Evolutionary conservation across 306 rosid genomes (phyloP), one percentile per base, ranked within the genome.

Genomic region (Quercus wislizeni): DNA sequence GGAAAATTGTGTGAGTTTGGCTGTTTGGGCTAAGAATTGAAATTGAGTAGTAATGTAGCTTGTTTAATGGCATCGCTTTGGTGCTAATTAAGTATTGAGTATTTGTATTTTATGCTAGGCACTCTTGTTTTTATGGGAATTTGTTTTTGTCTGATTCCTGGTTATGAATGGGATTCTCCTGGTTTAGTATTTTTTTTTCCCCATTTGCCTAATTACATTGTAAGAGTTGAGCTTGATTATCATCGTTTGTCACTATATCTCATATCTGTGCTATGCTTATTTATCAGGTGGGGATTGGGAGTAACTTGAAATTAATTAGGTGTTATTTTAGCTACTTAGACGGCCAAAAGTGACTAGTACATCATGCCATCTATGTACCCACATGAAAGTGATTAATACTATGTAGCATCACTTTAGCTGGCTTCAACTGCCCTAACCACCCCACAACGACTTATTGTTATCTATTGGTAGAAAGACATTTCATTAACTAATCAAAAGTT

Each of bases 21-120:
- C 11, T 10, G 7, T 19, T 9, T 35, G 28, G 14, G 17, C 8
- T 68, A 1, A 33, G 52, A 67, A 12, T 33, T 21, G 33, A 6
- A 0, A 61, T 21, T 23, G 2, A 68, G 72, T 23, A n/a, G 5
- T 64, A 65, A 55, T 8, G 67, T 75, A 19, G 51, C 38, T 7
- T 55, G 70, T 65, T 49, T 49, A 23, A 55, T 10, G 31, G 79
- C 87, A 75, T 78, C 76, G 2, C 18, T 83, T 81, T 43, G 83
- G 62, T 81, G 87, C 76, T 61, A 9, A 21, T 12, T 61, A 25
- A 21, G 67, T 27, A 25, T 65, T 65, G 46, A 7, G 8, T 31
- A 33, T 65, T 68, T 18, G 35, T 46, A 21, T 9, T 19, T 21
- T 67, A 12, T 68, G 17, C n/a, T 35, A 19, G 72, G n/a, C 54